These are phyloP conservation scores for Calocybe gambosa DNA, from an alignment of 1,284 basidiomycete genomes.

Conservation along the genomic window DNA sequence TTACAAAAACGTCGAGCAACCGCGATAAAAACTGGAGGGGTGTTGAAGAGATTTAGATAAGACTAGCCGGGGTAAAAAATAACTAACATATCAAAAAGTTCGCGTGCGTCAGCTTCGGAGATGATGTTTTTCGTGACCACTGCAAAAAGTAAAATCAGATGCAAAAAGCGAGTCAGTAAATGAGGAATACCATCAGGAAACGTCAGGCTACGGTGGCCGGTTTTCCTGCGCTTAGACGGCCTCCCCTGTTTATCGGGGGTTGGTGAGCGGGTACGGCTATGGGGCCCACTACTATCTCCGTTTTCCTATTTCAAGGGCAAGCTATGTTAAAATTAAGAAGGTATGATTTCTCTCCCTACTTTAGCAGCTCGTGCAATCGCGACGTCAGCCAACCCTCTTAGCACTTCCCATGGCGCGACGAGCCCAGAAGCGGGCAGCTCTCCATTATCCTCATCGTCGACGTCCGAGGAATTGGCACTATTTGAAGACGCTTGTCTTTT, in stretches of 20 bases:
- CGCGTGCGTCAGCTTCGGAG: slow-evolving; percentile 73
- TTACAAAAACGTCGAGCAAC: slow-evolving; percentile 80
- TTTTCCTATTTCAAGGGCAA: slow-evolving; percentile 50
- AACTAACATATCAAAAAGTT: slow-evolving; percentile 75
- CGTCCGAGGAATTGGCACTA: slow-evolving; percentile 72
- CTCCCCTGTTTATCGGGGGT: slow-evolving; percentile 60
- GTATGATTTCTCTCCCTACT: slow-evolving; percentile 32
- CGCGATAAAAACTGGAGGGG: slow-evolving; percentile 83
- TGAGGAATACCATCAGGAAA: slow-evolving; percentile 60
- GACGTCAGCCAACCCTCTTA: slow-evolving; percentile 73
- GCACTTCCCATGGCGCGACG: slow-evolving; percentile 78
- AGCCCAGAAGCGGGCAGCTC: slow-evolving; percentile 77
- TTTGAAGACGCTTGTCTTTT: slow-evolving; percentile 61
- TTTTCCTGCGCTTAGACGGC: slow-evolving; percentile 67
- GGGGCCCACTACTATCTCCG: slow-evolving; percentile 66
- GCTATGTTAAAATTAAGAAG: slow-evolving; percentile 14
- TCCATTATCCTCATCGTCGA: slow-evolving; percentile 65
- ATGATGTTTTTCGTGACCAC: slow-evolving; percentile 79
- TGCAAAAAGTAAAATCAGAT: slow-evolving; percentile 23
- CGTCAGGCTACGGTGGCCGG: slow-evolving; percentile 45
- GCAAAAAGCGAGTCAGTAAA: slow-evolving; percentile 13
- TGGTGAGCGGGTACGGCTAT: slow-evolving; percentile 65
- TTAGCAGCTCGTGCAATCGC: slow-evolving; percentile 71
- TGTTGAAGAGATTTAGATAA: slow-evolving; percentile 24
- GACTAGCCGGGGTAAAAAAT: slow-evolving; percentile 4